Base-by-base conservation (phyloP, 176 grass and related monocot genomes). In the Oryza australiensis region DNA sequence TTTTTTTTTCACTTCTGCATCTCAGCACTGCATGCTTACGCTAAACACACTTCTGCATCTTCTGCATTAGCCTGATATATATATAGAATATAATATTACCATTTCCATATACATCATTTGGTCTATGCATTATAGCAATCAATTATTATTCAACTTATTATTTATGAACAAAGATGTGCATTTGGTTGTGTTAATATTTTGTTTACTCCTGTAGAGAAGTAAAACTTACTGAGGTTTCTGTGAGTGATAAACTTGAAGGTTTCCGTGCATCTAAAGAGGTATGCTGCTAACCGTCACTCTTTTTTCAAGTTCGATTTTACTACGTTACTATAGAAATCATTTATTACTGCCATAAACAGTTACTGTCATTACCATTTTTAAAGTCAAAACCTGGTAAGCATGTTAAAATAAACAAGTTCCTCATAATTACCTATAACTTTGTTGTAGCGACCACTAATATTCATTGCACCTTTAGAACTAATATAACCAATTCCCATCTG, bases 181-280 rank as follows among this genome's bases (percentile, higher is more conserved):
- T 84, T 74, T 75, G 24, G 4, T 69, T 62, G 35, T 77, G 29
- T 78, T 80, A 45, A 82, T 80, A 11, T 68, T 20, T 81, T 10
- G 53, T 40, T 66, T 28, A n/a, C 46, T 81, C 42, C 14, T 68
- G 13, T 85, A 95, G 91, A 77, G 67, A 75, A 45, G 63, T 78
- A 45, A 94, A 99, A 90, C 93, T 99, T 75, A 95, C 96, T 1
- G 96, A 99, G 89, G 90, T 95, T 84, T 90, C 93, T 78, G 91
- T 92, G 42, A 95, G 93, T 80, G 93, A 95, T 90, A 98, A 98
- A 88, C 90, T 98, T 40, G 96, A 98, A 90, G 77, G 93, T 64
- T 98, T 98, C 64, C 96, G 96, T 88, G 90, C 96, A 49, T 78
- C 87, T 45, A 88, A 93, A 88, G 87, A 98, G 91, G 96, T 98